These are phyloP conservation scores for Berkeleyomyces rouxiae DNA, from an alignment of 2,329 filamentous ascomycete species.

Conservation along the genomic window DNA sequence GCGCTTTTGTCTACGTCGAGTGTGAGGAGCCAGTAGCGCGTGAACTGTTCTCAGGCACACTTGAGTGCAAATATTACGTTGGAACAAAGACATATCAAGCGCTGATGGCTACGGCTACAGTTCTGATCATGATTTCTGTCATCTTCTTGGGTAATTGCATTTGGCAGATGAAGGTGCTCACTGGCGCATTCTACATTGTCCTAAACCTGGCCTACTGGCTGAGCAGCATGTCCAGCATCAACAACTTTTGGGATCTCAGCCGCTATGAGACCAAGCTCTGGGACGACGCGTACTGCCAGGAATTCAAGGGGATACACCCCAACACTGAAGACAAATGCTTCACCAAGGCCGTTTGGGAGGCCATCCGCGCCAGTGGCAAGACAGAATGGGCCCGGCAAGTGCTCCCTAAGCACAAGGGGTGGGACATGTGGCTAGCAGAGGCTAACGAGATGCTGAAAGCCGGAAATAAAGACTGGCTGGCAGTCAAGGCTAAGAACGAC, in stretches of 20 bases:
- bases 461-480: conserved; percentile 25
- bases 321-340: conserved; percentile 21
- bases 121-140: conserved; percentile 43
- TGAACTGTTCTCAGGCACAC: conserved; percentile 45
- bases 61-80: conserved; percentile 41
- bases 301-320: not conserved
- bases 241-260: conserved; percentile 40
- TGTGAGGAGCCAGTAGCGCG: conserved; percentile 43
- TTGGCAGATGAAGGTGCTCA: conserved; percentile 42
- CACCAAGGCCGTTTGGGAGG: conserved; percentile 42
- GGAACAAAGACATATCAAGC: conserved; percentile 26
- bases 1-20: conserved; percentile 39
- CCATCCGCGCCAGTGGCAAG: conserved; percentile 35
- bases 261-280: conserved; percentile 30
- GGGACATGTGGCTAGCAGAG: conserved; percentile 36
- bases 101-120: conserved; percentile 40
- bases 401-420: conserved; percentile 34
- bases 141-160: conserved; percentile 45
- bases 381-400: conserved; percentile 39
- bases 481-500: conserved; percentile 32
- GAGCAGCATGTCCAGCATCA: conserved; percentile 32
- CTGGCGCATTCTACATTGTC: conserved; percentile 39
- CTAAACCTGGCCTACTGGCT: conserved; percentile 45
- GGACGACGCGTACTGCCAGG: conserved; percentile 17
- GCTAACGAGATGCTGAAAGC: conserved; percentile 26